These are phyloP conservation scores for Penicillium samsonianum DNA, from an alignment of 495 filamentous ascomycete genomes.

Conservation along the genomic window DNA sequence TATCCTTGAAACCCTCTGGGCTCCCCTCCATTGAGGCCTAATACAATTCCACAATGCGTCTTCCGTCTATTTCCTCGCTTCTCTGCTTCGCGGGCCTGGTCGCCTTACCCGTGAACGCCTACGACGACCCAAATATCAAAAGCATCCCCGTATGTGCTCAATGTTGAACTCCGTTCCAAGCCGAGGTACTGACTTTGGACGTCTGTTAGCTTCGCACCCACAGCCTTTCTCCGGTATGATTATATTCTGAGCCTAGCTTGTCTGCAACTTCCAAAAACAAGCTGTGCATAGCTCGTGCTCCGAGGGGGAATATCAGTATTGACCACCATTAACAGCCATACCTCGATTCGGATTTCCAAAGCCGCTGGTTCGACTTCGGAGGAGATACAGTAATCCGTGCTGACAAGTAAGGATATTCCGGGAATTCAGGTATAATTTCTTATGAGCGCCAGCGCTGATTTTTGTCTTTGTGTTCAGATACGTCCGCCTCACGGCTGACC, in stretches of 20 bases:
- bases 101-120: slow-evolving; percentile 35
- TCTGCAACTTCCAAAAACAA: not conserved
- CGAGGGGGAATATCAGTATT: slow-evolving; percentile 21
- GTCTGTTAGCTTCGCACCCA: slow-evolving; percentile 69
- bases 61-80: slow-evolving; percentile 43
- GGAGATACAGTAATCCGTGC: slow-evolving; percentile 91
- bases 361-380: slow-evolving; percentile 99
- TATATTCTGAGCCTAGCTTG: slow-evolving; percentile 8
- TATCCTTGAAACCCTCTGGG: slow-evolving; percentile 25
- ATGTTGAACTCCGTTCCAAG: slow-evolving; percentile 9
- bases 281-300: not conserved
- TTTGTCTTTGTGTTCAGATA: slow-evolving; percentile 56
- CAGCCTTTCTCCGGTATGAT: slow-evolving; percentile 59
- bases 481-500: slow-evolving; percentile 87
- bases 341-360: slow-evolving; percentile 97
- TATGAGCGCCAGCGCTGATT: slow-evolving; percentile 16
- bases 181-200: slow-evolving; percentile 25
- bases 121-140: slow-evolving; percentile 49
- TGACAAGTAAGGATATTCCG: slow-evolving; percentile 66
- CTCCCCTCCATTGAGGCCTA: slow-evolving; percentile 26
- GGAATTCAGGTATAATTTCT: not conserved
- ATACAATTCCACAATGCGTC: slow-evolving; percentile 35
- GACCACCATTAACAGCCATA: slow-evolving; percentile 68
- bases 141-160: slow-evolving; percentile 54
- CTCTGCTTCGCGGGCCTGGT: slow-evolving; percentile 43